These are phyloP conservation scores for Hypoxylon sp. DNA, from an alignment of 2,329 filamentous ascomycete species.

Conservation along the genomic window DNA sequence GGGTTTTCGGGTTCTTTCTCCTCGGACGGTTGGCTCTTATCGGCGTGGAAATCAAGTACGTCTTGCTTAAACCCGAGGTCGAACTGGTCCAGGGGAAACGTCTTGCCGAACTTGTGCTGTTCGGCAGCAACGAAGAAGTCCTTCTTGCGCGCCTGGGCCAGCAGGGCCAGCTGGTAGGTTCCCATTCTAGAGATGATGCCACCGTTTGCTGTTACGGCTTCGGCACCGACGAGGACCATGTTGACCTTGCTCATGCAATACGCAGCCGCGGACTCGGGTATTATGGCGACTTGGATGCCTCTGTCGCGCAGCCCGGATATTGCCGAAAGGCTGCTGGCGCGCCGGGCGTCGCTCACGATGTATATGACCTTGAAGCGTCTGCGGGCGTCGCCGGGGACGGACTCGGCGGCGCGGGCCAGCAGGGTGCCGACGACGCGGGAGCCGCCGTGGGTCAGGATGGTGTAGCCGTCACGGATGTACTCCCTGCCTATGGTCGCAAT, in stretches of 20 bases:
- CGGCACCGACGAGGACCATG: conserved; percentile 77
- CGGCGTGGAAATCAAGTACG: conserved; percentile 54
- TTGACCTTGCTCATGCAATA: conserved; percentile 84
- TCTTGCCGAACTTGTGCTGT: conserved; percentile 95
- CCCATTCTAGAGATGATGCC: conserved; percentile 92
- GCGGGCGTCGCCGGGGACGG: conserved; percentile 67
- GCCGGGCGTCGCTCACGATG: conserved; percentile 71
- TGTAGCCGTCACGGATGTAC: conserved; percentile 83
- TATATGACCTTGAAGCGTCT: conserved; percentile 86
- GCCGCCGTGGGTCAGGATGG: conserved; percentile 92
- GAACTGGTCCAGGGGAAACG: conserved; percentile 84
- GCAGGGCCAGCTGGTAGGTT: conserved; percentile 85
- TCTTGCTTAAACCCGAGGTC: conserved; percentile 60
- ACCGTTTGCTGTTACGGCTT: conserved; percentile 94
- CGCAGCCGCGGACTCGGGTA: conserved; percentile 81
- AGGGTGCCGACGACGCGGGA: conserved; percentile 86
- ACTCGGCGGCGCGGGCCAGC: conserved; percentile 80
- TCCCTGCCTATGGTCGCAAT: conserved; percentile 80
- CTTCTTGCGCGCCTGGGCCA: conserved; percentile 76
- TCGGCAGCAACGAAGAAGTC: conserved; percentile 93
- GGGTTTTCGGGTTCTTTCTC: conserved; percentile 30
- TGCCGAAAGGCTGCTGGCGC: conserved; percentile 77
- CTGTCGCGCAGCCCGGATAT: conserved; percentile 78
- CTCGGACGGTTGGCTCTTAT: conserved; percentile 33
- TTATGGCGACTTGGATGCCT: conserved; percentile 86